A percentile compares a stretch with the other conserved stretches of the same genome.
phyloP scores from a whole-genome alignment of 1,284 basidiomycete genomes.

The Porogramme epimiltina region DNA sequence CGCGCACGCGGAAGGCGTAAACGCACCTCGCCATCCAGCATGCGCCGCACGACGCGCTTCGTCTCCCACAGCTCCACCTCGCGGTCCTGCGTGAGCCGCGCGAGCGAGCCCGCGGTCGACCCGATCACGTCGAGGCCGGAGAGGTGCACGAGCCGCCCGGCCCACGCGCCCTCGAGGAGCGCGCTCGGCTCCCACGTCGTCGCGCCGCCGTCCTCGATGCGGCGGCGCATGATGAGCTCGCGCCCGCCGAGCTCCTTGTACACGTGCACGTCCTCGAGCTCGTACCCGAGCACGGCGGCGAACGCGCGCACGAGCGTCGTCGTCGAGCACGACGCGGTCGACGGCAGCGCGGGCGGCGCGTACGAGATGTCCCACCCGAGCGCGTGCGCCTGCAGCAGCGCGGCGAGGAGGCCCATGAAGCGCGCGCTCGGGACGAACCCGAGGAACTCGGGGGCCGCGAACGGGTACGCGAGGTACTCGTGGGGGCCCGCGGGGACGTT shows the following conservation, averaged over 20 bases:
- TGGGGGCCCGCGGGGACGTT: conserved; percentile 51
- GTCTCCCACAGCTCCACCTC: conserved; percentile 66
- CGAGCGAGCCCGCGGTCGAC: conserved; percentile 60
- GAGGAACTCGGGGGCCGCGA: conserved; percentile 21
- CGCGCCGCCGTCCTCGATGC: conserved; percentile 48
- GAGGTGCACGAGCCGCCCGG: conserved; percentile 58
- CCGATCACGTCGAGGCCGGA: conserved; percentile 64
- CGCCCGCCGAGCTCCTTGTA: conserved; percentile 71
- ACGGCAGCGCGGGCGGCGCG: conserved; percentile 35
- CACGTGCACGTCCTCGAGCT: conserved; percentile 58
- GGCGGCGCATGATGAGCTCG: conserved; percentile 62
- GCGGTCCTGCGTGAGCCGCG: conserved; percentile 58
- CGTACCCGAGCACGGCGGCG: conserved; percentile 58
- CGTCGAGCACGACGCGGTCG: conserved; percentile 39
- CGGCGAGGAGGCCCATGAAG: conserved; percentile 37
- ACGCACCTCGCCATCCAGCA: conserved; percentile 47
- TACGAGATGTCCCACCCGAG: conserved; percentile 39
- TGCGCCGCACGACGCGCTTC: conserved; percentile 55
- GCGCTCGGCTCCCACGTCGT: conserved; percentile 66
- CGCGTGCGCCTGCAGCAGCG: conserved; percentile 38
- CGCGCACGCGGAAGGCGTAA: not conserved
- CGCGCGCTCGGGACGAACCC: conserved; percentile 33
- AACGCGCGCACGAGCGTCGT: conserved; percentile 39
- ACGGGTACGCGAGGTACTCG: conserved; percentile 27
- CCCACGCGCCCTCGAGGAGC: conserved; percentile 58